A percentile compares a stretch with the other conserved stretches of the same genome.
Evolutionary conservation across 148 eudicot species (phyloP).

Genomic region (Rhododendron ferrugineum): DNA sequence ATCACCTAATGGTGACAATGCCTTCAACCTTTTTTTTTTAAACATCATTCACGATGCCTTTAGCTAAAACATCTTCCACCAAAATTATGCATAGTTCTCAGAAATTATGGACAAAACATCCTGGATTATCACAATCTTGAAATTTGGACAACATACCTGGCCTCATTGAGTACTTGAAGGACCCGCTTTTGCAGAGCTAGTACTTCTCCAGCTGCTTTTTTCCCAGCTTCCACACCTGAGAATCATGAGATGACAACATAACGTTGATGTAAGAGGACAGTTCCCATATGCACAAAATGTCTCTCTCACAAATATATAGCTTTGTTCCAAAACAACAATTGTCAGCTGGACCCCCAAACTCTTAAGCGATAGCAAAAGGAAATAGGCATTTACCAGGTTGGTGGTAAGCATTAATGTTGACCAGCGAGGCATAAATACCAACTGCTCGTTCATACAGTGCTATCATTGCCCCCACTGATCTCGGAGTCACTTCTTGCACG

Average conservation of each 20-base stretch:
- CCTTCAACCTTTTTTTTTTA: neutral
- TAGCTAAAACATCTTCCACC: neutral
- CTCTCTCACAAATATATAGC: neutral
- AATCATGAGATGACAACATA: slow-evolving; percentile 13
- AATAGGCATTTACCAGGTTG: slow-evolving; percentile 69
- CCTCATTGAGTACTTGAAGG: slow-evolving; percentile 84
- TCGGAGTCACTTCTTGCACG: slow-evolving; percentile 94
- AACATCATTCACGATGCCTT: neutral
- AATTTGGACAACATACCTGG: slow-evolving; percentile 44
- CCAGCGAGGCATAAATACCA: slow-evolving; percentile 85
- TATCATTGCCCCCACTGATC: slow-evolving; percentile 88
- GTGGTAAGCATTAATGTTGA: slow-evolving; percentile 94
- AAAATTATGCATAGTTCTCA: neutral
- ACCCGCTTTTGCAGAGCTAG: slow-evolving; percentile 96
- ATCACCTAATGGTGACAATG: neutral
- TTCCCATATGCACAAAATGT: neutral
- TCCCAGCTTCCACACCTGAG: slow-evolving; percentile 98
- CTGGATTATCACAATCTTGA: neutral
- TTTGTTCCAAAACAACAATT: neutral
- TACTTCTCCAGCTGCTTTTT: slow-evolving; percentile 97
- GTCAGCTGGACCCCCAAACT: neutral
- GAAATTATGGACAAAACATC: neutral
- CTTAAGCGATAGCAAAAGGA: slow-evolving; percentile 1
- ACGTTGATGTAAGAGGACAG: neutral
- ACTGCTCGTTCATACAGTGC: slow-evolving; percentile 98